These are phyloP conservation scores for Aspergillus sp. DNA, from an alignment of 2,329 filamentous ascomycete genomes.

Conservation along the genomic window DNA sequence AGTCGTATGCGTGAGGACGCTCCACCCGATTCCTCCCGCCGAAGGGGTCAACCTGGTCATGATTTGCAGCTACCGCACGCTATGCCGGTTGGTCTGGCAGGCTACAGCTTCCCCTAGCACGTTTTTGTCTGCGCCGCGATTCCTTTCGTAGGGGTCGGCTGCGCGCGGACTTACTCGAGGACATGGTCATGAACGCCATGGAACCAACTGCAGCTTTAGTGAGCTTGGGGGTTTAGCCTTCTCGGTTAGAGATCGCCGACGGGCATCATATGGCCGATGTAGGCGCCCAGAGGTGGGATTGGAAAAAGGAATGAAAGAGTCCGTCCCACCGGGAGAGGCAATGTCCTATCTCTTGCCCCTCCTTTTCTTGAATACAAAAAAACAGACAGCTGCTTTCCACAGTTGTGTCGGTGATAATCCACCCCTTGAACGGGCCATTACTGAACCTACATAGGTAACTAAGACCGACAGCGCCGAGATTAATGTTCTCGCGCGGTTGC, in stretches of 20 bases:
- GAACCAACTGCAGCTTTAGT: slow-evolving; percentile 1
- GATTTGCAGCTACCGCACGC: slow-evolving; percentile 11
- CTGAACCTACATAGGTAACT: not conserved
- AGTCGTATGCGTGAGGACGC: not conserved
- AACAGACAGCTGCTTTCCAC: not conserved
- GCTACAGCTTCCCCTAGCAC: not conserved
- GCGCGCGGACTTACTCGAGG: not conserved
- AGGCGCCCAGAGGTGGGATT: not conserved
- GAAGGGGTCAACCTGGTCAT: not conserved
- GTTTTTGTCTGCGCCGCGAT: not conserved
- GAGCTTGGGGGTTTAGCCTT: slow-evolving; percentile 4
- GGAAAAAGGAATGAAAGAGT: not conserved
- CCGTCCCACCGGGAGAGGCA: no score
- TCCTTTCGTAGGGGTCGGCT: not conserved
- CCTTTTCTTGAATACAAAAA: no score
- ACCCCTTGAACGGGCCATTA: not conserved
- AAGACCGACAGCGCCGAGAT: not conserved
- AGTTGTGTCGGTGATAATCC: not conserved
- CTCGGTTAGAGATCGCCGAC: slow-evolving; percentile 3
- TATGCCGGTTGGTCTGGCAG: slow-evolving; percentile 1
- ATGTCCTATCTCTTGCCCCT: no score
- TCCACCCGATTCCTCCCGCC: not conserved
- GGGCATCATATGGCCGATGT: slow-evolving; percentile 1
- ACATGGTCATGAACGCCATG: no score
- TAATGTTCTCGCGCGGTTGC: not conserved